Base-by-base conservation (phyloP, 495 filamentous ascomycete species). In the Xylona heveae region DNA sequence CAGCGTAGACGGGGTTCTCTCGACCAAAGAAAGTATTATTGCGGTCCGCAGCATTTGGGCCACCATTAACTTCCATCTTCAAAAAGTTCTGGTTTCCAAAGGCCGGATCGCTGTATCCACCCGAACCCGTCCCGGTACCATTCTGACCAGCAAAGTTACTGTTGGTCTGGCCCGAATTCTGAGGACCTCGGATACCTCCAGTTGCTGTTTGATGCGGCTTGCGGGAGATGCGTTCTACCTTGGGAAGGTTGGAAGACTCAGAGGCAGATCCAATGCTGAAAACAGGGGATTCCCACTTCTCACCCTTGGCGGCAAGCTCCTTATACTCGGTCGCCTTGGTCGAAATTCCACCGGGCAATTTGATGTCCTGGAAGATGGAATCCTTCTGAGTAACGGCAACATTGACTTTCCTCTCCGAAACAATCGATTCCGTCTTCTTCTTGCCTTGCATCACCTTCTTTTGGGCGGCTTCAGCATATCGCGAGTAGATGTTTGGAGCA, bases 261-360 rank as follows among this genome's bases (percentile, higher is more conserved):
- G 61, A 43, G 5, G 85, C 81, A n/a, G 53, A 59, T 32, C 88
- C 90, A 38, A 95, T 74, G 44, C 66, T 72, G 62, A 97, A 97
- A 44, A 97, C 70, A 19, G 90, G 82, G 19, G 75, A 85, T 56
- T 93, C 74, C 88, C 88, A 97, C 51, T 72, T 74, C 42, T 94
- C 75, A 30, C 90, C 88, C 62, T 81, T 82, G 33, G 59, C 57
- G 9, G 88, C 79, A 24, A 93, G 60, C 26, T 94, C 71, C 51
- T 71, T 81, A 61, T 85, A 95, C 52, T 93, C 78, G 33, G 85
- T 91, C 13, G 88, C 85, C 66, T 93, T 94, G 57, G 66, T 75
- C 34, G 77, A 81, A 50, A 93, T 84, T 37, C 83, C 83, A 33
- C 83, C 83, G 16, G 84, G 84, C 1, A 97, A 65, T 29, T 75